phyloP scores from a whole-genome alignment of 2,329 filamentous ascomycete genomes.

The Cladosporium phlei region DNA sequence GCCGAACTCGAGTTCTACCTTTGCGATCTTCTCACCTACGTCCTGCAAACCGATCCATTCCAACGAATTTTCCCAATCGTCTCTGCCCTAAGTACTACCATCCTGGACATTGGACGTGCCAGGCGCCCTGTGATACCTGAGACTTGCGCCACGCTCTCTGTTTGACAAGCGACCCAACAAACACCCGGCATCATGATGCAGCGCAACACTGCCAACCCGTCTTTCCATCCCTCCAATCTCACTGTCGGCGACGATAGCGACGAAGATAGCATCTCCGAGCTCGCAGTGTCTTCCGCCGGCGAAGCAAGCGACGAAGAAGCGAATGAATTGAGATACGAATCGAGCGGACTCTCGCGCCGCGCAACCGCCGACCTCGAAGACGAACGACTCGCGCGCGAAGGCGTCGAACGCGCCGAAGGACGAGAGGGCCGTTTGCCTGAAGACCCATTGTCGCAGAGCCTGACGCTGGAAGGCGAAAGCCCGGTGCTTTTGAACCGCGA shows the following conservation, averaged over 20 bases:
- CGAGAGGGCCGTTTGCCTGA: conserved; percentile 13
- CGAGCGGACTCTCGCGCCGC: conserved; percentile 21
- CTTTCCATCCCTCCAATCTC: conserved; percentile 22
- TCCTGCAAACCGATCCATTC: too few relatives aligned
- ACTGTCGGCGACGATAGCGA: conserved; percentile 23
- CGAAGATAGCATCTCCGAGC: conserved; percentile 18
- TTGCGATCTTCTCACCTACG: too few relatives aligned
- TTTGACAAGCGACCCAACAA: too few relatives aligned
- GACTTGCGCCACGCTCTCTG: too few relatives aligned
- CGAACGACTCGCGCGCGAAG: conserved; percentile 8
- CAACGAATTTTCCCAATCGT: too few relatives aligned
- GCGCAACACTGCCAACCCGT: conserved; percentile 26
- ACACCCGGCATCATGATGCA: conserved; percentile 22
- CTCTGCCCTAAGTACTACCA: too few relatives aligned
- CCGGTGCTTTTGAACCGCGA: conserved; percentile 43
- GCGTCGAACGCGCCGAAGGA: not conserved
- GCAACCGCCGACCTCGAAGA: conserved; percentile 24
- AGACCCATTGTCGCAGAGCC: conserved; percentile 15
- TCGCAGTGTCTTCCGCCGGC: conserved; percentile 17
- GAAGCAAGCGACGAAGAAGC: conserved; percentile 19
- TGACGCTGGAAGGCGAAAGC: conserved; percentile 20
- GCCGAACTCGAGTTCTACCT: too few relatives aligned
- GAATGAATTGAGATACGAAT: conserved; percentile 22
- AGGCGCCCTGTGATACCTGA: too few relatives aligned
- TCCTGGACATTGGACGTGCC: too few relatives aligned